Evolutionary conservation across 371 early-diverging fungal genomes (phyloP), one percentile per base, ranked within the genome.

Genomic region (Amoeboaphelidium protococcarum): DNA sequence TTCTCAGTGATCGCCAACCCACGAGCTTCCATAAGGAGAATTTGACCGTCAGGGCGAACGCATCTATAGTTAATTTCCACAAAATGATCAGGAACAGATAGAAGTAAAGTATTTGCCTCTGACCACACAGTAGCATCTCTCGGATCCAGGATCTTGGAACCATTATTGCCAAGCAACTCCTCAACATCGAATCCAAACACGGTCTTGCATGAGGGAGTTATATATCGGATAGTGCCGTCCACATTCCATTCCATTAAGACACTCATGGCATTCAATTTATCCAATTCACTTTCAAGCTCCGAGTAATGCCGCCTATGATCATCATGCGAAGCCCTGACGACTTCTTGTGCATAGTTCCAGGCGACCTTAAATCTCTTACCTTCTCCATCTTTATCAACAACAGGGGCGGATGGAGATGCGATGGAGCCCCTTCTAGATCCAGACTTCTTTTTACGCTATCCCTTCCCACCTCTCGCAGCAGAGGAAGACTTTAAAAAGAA

Each of bases 1-100:
- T n/a, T n/a, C n/a, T n/a, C n/a, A n/a, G n/a, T n/a, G n/a, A n/a
- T 65, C 6, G 68, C 68, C 46, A 72, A 69, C 1, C 62, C 52
- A 12, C n/a, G 16, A 24, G 47, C 26, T 10, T 45, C 46, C 27
- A 41, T 26, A 27, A 49, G 19, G 23, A 26, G 4, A 45, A 51
- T 3, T 58, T 52, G 19, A 55, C 58, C n/a, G 54, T 54, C 57
- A 54, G 56, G 25, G 57, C 63, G 52, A 50, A 62, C 27, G 53
- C 54, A 47, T 65, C 59, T 16, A 59, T 45, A 12, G 47, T 26
- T 20, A 52, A 54, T 22, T 54, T 44, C 22, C 60, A 56, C 26
- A 59, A 47, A 44, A 60, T 56, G 6, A 31, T 31, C 16, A 10
- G 37, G 37, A 10, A 10, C 37, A 6, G 37, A 31, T 10, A 31